Conservation (phyloP, 1,284 basidiomycete genomes). For the Ceratobasidium sp. region DNA sequence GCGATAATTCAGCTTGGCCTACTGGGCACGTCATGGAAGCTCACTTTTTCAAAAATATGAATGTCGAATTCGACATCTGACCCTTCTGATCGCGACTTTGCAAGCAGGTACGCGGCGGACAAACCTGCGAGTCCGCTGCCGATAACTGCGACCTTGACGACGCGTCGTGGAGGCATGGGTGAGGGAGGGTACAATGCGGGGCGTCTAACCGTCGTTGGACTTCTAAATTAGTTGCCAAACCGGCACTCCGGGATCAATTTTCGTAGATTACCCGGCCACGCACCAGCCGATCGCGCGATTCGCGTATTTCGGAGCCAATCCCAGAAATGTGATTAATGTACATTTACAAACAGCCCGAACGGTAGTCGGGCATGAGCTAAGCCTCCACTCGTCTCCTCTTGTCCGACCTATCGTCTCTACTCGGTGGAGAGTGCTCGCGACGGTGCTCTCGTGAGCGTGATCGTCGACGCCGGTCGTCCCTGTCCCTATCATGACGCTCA, state of each 20-base stretch:
- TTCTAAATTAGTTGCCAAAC: not conserved
- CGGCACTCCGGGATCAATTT: not conserved
- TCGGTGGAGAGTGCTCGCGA: conserved; percentile 51
- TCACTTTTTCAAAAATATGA: conserved; percentile 77
- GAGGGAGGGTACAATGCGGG: not conserved
- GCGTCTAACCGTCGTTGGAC: not conserved
- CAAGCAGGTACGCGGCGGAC: conserved; percentile 72
- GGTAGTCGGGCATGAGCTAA: not conserved
- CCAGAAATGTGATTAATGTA: not conserved
- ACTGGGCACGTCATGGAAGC: conserved; percentile 28
- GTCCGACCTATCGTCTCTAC: conserved; percentile 50
- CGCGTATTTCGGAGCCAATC: not conserved
- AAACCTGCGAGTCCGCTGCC: conserved; percentile 80
- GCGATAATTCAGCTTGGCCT: not conserved
- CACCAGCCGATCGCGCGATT: not conserved
- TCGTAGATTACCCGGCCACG: not conserved
- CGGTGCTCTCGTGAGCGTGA: conserved; percentile 54
- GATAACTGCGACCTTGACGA: conserved; percentile 71
- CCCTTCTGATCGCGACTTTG: conserved; percentile 53
- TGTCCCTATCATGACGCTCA: conserved; percentile 52
- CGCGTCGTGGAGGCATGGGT: conserved; percentile 50
- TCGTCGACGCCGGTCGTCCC: conserved; percentile 50
- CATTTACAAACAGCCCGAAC: conserved; percentile 11
- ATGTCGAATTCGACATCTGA: conserved; percentile 68
- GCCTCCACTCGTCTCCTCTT: conserved; percentile 52